Conservation (phyloP, 1,139 yeast genomes). For the Blastobotrys petasosporus region DNA sequence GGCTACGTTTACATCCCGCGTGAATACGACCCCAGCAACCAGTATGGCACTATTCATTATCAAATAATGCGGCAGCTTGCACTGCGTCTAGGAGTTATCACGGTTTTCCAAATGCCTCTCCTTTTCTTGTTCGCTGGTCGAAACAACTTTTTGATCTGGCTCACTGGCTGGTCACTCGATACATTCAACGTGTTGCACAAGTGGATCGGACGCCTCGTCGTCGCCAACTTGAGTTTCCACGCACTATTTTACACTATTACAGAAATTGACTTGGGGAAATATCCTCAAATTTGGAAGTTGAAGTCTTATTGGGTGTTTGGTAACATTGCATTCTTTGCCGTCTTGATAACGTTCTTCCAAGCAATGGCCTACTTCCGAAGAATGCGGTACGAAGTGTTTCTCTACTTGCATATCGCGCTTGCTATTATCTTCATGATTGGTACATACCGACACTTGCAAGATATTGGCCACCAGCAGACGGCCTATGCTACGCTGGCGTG, state of each 20-base stretch:
- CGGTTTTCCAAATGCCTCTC: conserved; percentile 40
- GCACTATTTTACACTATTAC: conserved; percentile 9
- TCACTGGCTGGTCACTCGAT: conserved; percentile 58
- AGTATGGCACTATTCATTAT: too few species aligned
- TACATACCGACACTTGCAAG: conserved; percentile 24
- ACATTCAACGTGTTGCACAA: conserved; percentile 54
- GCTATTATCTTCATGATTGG: conserved; percentile 39
- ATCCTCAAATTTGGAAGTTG: conserved; percentile 18
- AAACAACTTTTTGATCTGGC: conserved; percentile 49
- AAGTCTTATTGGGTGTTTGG: conserved; percentile 40
- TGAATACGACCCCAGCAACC: too few species aligned
- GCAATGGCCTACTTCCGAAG: conserved; percentile 32
- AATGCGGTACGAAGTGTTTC: conserved; percentile 41
- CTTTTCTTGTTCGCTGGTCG: conserved; percentile 56
- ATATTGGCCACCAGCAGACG: conserved; percentile 36
- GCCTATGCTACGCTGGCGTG: conserved; percentile 32
- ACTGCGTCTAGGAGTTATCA: conserved; percentile 4
- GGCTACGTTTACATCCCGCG: conserved; percentile 27
- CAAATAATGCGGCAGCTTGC: conserved; percentile 1
- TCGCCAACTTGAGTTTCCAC: conserved; percentile 39
- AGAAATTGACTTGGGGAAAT: neutral
- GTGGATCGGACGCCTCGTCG: conserved; percentile 49
- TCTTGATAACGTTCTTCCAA: conserved; percentile 27
- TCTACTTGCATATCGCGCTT: conserved; percentile 36
- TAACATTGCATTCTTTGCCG: conserved; percentile 30